Percentiles rank a stretch among this genome's conserved stretches.
Conservation (phyloP, 2,329 filamentous ascomycete species). For the Aureobasidium subglaciale region DNA sequence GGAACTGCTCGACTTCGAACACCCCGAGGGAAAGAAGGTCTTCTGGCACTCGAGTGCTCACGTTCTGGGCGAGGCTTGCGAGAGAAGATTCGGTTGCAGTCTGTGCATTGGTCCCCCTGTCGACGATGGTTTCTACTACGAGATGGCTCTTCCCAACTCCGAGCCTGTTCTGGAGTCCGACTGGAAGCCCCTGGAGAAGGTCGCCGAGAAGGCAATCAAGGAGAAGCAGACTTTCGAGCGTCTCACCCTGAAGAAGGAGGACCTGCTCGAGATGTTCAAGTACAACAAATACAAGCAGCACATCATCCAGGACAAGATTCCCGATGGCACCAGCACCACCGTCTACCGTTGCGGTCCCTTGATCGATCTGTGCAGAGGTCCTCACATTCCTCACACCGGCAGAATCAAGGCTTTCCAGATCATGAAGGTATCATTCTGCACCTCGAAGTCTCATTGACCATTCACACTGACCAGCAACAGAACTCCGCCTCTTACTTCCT, state of each 20-base stretch:
- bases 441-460: neutral
- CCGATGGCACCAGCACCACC: constrained; percentile 82
- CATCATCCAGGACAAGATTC: constrained; percentile 89
- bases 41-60: constrained; percentile 98
- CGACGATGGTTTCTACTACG: constrained; percentile 91
- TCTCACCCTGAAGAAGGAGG: constrained; percentile 79
- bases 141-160: constrained; percentile 77
- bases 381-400: constrained; percentile 88
- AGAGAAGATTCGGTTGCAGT: constrained; percentile 82
- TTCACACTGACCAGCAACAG: constrained; percentile 27
- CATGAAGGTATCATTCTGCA: constrained; percentile 54
- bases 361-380: constrained; percentile 91
- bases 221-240: constrained; percentile 95
- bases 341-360: constrained; percentile 91
- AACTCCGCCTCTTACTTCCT: constrained; percentile 84
- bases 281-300: constrained; percentile 99
- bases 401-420: constrained; percentile 93
- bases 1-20: constrained; percentile 75
- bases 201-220: constrained; percentile 80
- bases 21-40: constrained; percentile 74
- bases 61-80: constrained; percentile 88
- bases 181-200: constrained; percentile 76
- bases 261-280: constrained; percentile 90
- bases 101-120: constrained; percentile 92
- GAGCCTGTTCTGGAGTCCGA: constrained; percentile 66